A percentile compares a stretch with the other conserved stretches of the same genome.
phyloP scores from a whole-genome alignment of 169 alveolate species.

The Plasmodium berghei region DNA sequence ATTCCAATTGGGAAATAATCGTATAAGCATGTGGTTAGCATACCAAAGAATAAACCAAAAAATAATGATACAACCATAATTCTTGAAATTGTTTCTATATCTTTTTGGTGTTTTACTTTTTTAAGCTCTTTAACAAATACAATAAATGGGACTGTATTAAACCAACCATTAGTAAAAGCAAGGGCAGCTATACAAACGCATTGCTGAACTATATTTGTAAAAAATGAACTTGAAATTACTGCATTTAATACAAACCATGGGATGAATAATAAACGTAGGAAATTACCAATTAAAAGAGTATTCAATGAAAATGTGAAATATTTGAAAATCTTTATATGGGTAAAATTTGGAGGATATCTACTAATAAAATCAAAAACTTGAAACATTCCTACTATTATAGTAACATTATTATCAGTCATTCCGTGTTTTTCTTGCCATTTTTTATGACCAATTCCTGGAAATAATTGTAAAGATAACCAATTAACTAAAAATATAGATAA shows the following conservation, averaged over 20 bases:
- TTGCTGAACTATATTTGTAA: constrained; percentile 36
- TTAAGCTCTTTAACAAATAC: constrained; percentile 57
- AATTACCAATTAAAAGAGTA: constrained; percentile 32
- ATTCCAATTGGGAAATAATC: constrained; percentile 33
- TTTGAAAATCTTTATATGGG: constrained; percentile 31
- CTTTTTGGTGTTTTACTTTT: constrained; percentile 40
- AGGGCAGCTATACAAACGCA: constrained; percentile 58
- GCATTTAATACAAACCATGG: constrained; percentile 70
- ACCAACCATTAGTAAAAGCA: constrained; percentile 75
- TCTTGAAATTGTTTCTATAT: constrained; percentile 39
- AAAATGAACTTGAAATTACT: neutral
- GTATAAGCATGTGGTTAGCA: constrained; percentile 58
- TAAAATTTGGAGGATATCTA: constrained; percentile 59
- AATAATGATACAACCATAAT: constrained; percentile 65
- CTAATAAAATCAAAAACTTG: constrained; percentile 75
- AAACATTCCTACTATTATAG: constrained; percentile 72
- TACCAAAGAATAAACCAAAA: constrained; percentile 47
- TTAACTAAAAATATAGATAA: constrained; percentile 41
- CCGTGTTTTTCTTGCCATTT: constrained; percentile 54
- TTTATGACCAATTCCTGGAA: constrained; percentile 66
- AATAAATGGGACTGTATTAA: constrained; percentile 59
- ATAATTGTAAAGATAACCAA: constrained; percentile 53
- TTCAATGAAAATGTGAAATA: constrained; percentile 52
- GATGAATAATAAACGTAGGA: constrained; percentile 30
- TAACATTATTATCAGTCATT: constrained; percentile 33